Conservation (phyloP, 768 basidiomycete species). For the Rhizopogon salebrosus region DNA sequence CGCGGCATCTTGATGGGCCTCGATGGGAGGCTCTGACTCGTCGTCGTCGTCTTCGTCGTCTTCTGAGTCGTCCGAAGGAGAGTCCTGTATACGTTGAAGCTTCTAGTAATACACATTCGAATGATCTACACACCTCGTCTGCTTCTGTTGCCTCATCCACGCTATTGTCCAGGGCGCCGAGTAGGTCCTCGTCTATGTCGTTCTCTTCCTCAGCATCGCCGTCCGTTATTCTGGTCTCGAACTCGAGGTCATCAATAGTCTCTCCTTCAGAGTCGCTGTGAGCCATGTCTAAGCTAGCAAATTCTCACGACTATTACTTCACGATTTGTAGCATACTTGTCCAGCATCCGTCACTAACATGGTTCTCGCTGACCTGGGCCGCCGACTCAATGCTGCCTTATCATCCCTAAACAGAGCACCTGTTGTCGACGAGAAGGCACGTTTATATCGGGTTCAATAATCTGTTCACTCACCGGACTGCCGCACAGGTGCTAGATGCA, state of each 20-base stretch:
- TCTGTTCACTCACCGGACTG: constrained; percentile 7
- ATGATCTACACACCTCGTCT: constrained; percentile 54
- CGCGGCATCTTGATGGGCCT: constrained; percentile 27
- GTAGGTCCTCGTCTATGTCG: constrained; percentile 56
- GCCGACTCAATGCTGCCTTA: constrained; percentile 89
- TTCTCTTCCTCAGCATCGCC: constrained; percentile 42
- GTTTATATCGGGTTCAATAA: constrained; percentile 10
- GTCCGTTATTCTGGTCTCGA: constrained; percentile 37
- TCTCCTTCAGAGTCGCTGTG: constrained; percentile 64
- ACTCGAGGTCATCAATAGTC: constrained; percentile 53
- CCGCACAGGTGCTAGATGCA: constrained; percentile 79
- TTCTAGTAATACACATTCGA: background rate
- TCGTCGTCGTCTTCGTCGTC: constrained; percentile 54
- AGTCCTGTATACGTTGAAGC: constrained; percentile 37
- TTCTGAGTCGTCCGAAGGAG: constrained; percentile 56
- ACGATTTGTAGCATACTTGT: constrained; percentile 10
- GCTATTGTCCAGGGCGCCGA: constrained; percentile 51
- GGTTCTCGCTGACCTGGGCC: constrained; percentile 95
- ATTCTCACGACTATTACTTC: constrained; percentile 24
- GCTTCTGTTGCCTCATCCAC: constrained; percentile 64
- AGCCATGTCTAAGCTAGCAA: constrained; percentile 33
- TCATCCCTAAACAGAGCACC: constrained; percentile 83
- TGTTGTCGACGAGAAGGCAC: constrained; percentile 87
- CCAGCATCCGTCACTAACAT: constrained; percentile 37
- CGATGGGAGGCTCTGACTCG: constrained; percentile 37